Evolutionary conservation across 371 early-diverging fungal genomes (phyloP).

Genomic region (Mortierella sp.): DNA sequence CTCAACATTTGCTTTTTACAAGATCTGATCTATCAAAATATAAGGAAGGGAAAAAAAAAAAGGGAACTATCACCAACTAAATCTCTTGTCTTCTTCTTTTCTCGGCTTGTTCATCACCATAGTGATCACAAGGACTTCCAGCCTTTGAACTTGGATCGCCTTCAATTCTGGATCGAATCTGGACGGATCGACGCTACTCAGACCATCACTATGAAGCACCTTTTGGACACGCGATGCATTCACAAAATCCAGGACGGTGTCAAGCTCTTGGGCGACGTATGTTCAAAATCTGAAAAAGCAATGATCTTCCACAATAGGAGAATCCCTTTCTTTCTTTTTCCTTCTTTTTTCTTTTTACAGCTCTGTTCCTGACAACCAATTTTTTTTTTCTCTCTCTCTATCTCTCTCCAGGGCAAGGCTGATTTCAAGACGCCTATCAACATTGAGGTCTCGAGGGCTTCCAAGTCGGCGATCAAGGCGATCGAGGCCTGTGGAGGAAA

Average conservation of each 20-base stretch:
- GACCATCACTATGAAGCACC: conserved; percentile 86
- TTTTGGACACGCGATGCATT: conserved; percentile 80
- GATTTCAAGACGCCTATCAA: conserved; percentile 75
- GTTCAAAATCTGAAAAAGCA: no score
- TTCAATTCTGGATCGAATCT: conserved; percentile 91
- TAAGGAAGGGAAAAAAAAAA: no score
- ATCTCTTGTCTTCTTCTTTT: not conserved
- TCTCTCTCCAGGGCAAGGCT: conserved; percentile 64
- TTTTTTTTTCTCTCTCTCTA: conserved; percentile 4
- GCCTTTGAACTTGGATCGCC: conserved; percentile 84
- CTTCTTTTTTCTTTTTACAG: not conserved
- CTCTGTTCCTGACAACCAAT: no score
- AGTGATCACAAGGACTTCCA: conserved; percentile 76
- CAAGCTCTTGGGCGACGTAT: conserved; percentile 82
- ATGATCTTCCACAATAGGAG: not conserved
- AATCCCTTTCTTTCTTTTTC: not conserved
- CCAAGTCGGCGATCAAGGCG: conserved; percentile 80
- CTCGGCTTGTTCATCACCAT: conserved; percentile 5
- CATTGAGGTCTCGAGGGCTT: conserved; percentile 90
- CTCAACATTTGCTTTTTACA: not conserved
- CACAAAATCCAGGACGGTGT: conserved; percentile 89
- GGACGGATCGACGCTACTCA: conserved; percentile 87
- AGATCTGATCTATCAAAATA: no score
- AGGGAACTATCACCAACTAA: no score
- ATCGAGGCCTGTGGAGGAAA: conserved; percentile 90